Evolutionary conservation across 2,329 filamentous ascomycete species (phyloP).

Genomic region (Aspergillus puulaauensis): DNA sequence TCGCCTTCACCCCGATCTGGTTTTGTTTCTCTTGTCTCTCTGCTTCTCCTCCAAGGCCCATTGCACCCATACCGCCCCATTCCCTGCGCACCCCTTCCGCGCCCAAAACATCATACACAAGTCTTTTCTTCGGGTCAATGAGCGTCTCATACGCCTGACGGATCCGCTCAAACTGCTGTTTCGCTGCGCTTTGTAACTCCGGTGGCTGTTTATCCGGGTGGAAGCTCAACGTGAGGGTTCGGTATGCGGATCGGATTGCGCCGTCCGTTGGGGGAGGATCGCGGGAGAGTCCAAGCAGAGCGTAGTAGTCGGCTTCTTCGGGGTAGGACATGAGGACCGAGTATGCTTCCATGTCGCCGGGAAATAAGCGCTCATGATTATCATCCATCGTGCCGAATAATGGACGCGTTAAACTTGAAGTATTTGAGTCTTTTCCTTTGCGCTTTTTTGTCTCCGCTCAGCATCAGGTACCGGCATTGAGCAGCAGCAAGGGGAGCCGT

Average conservation of each 20-base stretch:
- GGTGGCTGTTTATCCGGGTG: slow-evolving; percentile 47
- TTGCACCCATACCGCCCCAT: slow-evolving; percentile 34
- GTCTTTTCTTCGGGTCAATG: slow-evolving; percentile 41
- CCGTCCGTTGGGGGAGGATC: slow-evolving; percentile 41
- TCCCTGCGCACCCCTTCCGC: slow-evolving; percentile 40
- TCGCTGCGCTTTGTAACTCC: slow-evolving; percentile 37
- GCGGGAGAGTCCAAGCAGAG: slow-evolving; percentile 40
- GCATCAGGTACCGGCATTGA: not conserved
- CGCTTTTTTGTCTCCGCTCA: not conserved
- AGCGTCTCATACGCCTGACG: slow-evolving; percentile 44
- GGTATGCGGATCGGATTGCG: slow-evolving; percentile 46
- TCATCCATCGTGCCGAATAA: not conserved
- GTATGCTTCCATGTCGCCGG: slow-evolving; percentile 21
- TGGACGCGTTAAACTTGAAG: not conserved
- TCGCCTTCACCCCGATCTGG: slow-evolving; percentile 37
- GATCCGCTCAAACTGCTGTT: slow-evolving; percentile 39
- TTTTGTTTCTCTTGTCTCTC: slow-evolving; percentile 24
- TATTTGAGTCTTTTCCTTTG: not conserved
- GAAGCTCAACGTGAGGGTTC: slow-evolving; percentile 43
- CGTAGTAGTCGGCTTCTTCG: slow-evolving; percentile 42
- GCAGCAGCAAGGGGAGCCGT: not conserved
- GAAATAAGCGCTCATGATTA: not conserved
- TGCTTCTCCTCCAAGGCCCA: slow-evolving; percentile 32
- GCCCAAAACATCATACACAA: slow-evolving; percentile 45
- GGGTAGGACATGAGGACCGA: slow-evolving; percentile 29